Percentiles rank a stretch among this genome's conserved stretches.
These are phyloP conservation scores for Apiospora rasikravindrae DNA, from an alignment of 2,329 filamentous ascomycete genomes.

Conservation along the genomic window DNA sequence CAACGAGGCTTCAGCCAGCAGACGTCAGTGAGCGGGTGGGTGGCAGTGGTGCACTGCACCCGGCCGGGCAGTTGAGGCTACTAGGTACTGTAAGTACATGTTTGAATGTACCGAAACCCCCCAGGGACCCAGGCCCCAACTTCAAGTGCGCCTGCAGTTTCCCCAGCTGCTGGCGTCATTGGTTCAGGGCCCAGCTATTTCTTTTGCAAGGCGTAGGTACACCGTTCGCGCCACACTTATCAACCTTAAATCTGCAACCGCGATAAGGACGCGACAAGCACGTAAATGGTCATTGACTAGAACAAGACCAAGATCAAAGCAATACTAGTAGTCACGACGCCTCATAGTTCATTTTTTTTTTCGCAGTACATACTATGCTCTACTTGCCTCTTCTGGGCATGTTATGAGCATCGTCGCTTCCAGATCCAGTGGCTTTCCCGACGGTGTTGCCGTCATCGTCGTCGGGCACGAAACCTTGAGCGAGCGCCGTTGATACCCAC, in stretches of 20 bases:
- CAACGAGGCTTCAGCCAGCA: background rate
- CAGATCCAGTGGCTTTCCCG: background rate
- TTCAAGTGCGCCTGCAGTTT: background rate
- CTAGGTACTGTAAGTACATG: background rate
- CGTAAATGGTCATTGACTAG: background rate
- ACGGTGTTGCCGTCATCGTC: constrained; percentile 14
- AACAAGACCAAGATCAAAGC: background rate
- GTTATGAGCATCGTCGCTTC: background rate
- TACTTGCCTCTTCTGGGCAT: background rate
- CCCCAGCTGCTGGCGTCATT: constrained; percentile 10
- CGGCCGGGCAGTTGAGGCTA: too few relatives aligned
- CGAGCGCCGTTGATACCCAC: background rate
- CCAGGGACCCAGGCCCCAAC: background rate
- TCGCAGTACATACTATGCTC: background rate
- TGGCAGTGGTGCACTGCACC: background rate
- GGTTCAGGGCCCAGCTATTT: constrained; percentile 5
- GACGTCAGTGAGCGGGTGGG: background rate
- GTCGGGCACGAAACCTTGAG: constrained; percentile 12
- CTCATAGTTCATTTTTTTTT: background rate
- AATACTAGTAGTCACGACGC: background rate
- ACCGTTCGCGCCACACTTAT: constrained; percentile 2
- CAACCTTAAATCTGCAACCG: constrained; percentile 17
- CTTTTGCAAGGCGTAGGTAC: background rate
- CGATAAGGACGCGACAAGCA: background rate
- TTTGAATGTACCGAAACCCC: background rate